Evolutionary conservation across 2,329 filamentous ascomycete species (phyloP).

Genomic region (Exophiala bonariae): DNA sequence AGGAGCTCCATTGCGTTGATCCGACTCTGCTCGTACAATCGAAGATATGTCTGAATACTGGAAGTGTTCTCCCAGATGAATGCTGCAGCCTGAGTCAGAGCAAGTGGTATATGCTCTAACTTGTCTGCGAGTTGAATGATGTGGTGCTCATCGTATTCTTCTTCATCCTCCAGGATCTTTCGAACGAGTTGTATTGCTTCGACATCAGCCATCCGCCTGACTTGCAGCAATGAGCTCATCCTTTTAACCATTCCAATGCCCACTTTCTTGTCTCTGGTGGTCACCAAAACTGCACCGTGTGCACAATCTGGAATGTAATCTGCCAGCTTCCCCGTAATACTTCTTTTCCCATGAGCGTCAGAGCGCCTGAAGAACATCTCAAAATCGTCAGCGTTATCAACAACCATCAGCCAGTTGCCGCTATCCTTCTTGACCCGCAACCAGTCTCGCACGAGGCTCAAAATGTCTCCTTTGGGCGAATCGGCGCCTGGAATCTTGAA

Average conservation of each 20-base stretch:
- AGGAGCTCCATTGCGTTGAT: neutral
- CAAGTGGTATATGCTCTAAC: slow-evolving; percentile 4
- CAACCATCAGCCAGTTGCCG: slow-evolving; percentile 23
- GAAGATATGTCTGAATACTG: slow-evolving; percentile 1
- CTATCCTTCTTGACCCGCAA: slow-evolving; percentile 2
- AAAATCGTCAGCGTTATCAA: slow-evolving; percentile 27
- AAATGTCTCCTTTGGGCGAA: slow-evolving; percentile 4
- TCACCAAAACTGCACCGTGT: slow-evolving; percentile 19
- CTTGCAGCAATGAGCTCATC: neutral
- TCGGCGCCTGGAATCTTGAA: slow-evolving; percentile 4
- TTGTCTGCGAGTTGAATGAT: neutral
- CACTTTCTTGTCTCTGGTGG: slow-evolving; percentile 18
- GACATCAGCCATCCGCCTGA: neutral
- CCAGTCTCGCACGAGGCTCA: slow-evolving; percentile 7
- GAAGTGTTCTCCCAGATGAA: slow-evolving; percentile 7
- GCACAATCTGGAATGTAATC: slow-evolving; percentile 17
- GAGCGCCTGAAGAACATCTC: slow-evolving; percentile 7
- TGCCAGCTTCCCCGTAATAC: neutral
- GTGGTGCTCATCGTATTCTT: neutral
- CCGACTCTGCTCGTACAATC: neutral
- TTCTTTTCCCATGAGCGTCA: neutral
- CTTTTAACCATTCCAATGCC: neutral
- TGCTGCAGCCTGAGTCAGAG: slow-evolving; percentile 5
- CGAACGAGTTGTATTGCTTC: neutral
- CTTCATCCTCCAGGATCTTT: slow-evolving; percentile 1